Conservation (phyloP, 2,329 filamentous ascomycete species). For the Aspergillus fijiensis region DNA sequence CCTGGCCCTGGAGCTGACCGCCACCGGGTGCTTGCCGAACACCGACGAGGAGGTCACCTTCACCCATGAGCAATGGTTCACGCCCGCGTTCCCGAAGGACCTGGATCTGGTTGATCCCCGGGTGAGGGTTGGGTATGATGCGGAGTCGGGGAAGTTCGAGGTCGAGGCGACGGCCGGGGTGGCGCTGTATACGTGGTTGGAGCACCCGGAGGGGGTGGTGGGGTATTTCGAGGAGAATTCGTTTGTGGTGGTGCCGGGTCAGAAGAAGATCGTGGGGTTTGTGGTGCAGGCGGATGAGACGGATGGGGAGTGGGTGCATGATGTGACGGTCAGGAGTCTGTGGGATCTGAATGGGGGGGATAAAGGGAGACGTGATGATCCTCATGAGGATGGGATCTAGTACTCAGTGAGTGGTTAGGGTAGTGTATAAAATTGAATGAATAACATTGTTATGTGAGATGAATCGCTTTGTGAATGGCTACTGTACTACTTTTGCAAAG, state of each 20-base stretch:
- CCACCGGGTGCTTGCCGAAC: constrained; percentile 51
- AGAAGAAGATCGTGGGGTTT: constrained; percentile 48
- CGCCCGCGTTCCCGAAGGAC: constrained; percentile 47
- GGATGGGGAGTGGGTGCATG: constrained; percentile 44
- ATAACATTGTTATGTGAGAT: too few relatives aligned
- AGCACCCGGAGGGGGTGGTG: constrained; percentile 51
- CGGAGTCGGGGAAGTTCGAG: constrained; percentile 40
- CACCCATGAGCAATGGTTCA: constrained; percentile 53
- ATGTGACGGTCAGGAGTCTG: constrained; percentile 53
- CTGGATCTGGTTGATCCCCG: constrained; percentile 52
- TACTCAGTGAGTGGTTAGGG: too few relatives aligned
- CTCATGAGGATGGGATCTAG: too few relatives aligned
- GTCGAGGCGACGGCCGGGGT: constrained; percentile 51
- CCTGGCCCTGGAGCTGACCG: constrained; percentile 47
- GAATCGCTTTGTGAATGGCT: too few relatives aligned
- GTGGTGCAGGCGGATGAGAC: constrained; percentile 48
- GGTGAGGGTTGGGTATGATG: constrained; percentile 40
- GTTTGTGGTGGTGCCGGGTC: constrained; percentile 51
- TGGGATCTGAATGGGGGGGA: constrained; percentile 46
- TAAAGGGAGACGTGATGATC: too few relatives aligned
- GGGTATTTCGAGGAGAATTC: constrained; percentile 55
- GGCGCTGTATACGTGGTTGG: constrained; percentile 57
- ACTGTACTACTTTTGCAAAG: too few relatives aligned
- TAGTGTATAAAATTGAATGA: too few relatives aligned
- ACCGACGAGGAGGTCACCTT: constrained; percentile 40